Base-by-base conservation (phyloP, 768 basidiomycete genomes). In the Suillus discolor region DNA sequence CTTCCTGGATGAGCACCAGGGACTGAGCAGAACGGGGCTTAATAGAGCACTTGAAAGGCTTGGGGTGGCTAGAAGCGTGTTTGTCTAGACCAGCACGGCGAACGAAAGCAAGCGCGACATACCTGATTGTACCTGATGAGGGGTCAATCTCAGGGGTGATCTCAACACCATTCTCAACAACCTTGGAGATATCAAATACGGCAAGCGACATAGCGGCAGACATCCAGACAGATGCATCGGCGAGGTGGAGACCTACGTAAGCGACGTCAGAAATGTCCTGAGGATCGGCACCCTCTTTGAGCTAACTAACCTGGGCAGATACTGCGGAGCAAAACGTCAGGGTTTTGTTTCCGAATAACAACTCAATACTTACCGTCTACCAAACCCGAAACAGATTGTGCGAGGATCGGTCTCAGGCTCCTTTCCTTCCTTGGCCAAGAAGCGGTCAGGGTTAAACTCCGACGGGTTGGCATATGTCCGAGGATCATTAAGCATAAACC, bases 301-400 rank as follows among this genome's bases (percentile, higher is more conserved):
- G 18, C 20, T 36, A 38, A 62, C 60, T 65, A 20, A 77, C 75
- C 75, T 66, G 75, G 75, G 64, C 75, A 77, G 54, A 75, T 71
- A 20, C 69, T 75, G 62, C 57, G 39, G 36, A 64, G 4, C 28
- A 39, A 16, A 25, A 31, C 7, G 55, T 55, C 66, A 71, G 64
- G 61, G 42, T 31, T 53, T 25, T 55, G 62, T 65, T 31, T 57
- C 54, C 55, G 38, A 41, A 55, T 31, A 42, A 34, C 57, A 65
- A 62, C 62, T 67, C 57, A 31, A 47, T 63, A 77, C 80, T 23
- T 75, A 76, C 72, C 90, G 84, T 77, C 90, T 80, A 59, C 90
- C 90, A 71, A 90, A 92, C 13, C 90, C 90, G 76, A 90, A 92
- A 70, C 85, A 87, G 59, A 87, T 72, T 54, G 80, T 81, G 65